Evolutionary conservation across 306 rosid species (phyloP), one percentile per base, ranked within the genome.

Genomic region (Calophaca sinica): DNA sequence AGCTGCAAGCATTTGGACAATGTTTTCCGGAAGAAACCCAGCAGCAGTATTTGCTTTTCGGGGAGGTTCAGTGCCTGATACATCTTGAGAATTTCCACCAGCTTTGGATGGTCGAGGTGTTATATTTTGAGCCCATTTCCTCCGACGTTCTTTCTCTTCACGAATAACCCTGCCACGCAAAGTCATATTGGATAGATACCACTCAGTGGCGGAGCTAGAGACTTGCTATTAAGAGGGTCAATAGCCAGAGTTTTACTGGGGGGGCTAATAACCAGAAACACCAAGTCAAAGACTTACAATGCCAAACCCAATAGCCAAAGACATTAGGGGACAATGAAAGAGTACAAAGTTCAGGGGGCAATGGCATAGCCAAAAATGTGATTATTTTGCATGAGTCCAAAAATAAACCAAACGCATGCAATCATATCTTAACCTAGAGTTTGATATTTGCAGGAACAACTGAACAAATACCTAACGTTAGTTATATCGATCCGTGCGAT

Each of bases 1-100:
- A 14, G 91, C 84, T 42, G 88, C 92, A 78, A 94, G 90, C 89
- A 84, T 74, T 67, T 90, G 85, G 39, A 94, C 99, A 32, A 94
- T 87, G 83, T 80, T 70, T 9, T 84, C 62, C 2, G 99, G 96
- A 75, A 94, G 99, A 90, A 88, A 89, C 46, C 93, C 96, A 4
- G 31, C 55, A 36, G 69, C 74, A 49, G 62, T 75, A 49, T 64
- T 59, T 41, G 88, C 63, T 77, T 80, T 81, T 51, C 62, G 52
- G 15, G 53, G 81, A 35, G 80, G 54, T 76, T 84, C 87, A 65
- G 82, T 61, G 39, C 45, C 83, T 6, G 72, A 14, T 28, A 65
- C 76, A 75, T 80, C 89, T 38, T 74, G 61, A 70, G 85, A 69
- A 11, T 70, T 78, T 67, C 85, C 65, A 53, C 8, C 57, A 11